Evolutionary conservation across 2,329 filamentous ascomycete species (phyloP).

Genomic region (Pseudogymnoascus sp.): DNA sequence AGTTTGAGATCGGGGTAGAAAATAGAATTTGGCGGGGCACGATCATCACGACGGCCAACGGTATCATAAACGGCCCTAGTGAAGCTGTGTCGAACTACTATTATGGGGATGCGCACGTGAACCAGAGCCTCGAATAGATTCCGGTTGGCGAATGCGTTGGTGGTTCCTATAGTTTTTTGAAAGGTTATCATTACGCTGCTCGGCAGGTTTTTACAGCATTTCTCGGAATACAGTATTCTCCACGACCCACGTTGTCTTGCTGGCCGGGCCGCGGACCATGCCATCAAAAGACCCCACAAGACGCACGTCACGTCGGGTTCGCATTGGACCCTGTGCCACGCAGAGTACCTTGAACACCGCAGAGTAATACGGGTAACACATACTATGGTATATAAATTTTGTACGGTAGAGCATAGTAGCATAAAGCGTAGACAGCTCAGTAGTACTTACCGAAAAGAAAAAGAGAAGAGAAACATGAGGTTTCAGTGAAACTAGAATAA

Average conservation of each 20-base stretch:
- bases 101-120: neutral
- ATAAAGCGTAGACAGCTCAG: neutral
- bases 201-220: neutral
- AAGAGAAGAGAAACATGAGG: neutral
- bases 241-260: conserved; percentile 1
- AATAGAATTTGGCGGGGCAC: neutral
- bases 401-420: neutral
- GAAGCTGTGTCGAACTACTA: neutral
- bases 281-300: neutral
- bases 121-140: neutral
- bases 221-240: neutral
- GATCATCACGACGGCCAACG: neutral
- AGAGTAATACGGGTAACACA: neutral
- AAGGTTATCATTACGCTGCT: neutral
- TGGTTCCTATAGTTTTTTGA: neutral
- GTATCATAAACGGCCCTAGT: neutral
- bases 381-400: neutral
- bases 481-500: neutral
- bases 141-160: neutral
- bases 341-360: neutral
- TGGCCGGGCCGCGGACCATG: conserved; percentile 7
- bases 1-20: neutral
- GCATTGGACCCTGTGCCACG: neutral
- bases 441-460: neutral
- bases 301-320: neutral